Evolutionary conservation across 2,329 filamentous ascomycete genomes (phyloP).

Genomic region (Xylariaceae sp.): DNA sequence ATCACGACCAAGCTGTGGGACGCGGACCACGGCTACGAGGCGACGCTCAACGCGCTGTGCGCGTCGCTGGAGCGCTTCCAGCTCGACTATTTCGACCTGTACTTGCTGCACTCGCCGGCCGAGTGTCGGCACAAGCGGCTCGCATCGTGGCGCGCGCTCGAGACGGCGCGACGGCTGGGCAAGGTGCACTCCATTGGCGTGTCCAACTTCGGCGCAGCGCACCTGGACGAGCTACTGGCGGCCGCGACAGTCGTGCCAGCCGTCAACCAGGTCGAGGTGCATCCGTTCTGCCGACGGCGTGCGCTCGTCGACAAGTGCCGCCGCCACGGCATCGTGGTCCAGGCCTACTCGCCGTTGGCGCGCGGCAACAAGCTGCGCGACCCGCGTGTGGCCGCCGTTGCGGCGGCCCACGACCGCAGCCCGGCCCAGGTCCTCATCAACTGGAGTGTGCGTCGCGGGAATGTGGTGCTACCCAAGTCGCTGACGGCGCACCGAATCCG

Average conservation of each 20-base stretch:
- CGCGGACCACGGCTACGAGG: conserved; percentile 22
- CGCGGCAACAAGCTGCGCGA: conserved; percentile 35
- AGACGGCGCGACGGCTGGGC: conserved; percentile 19
- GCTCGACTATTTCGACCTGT: conserved; percentile 44
- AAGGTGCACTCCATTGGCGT: conserved; percentile 40
- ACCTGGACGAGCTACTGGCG: conserved; percentile 28
- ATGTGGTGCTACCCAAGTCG: conserved; percentile 58
- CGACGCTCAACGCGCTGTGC: conserved; percentile 29
- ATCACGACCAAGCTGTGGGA: conserved; percentile 32
- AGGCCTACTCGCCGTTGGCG: conserved; percentile 9
- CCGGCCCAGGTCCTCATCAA: conserved; percentile 52
- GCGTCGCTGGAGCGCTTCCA: conserved; percentile 37
- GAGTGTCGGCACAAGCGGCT: conserved; percentile 34
- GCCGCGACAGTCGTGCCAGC: conserved; percentile 40
- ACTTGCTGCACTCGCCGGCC: conserved; percentile 43
- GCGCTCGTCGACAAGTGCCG: conserved; percentile 42
- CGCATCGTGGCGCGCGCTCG: conserved; percentile 17
- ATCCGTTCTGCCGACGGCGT: conserved; percentile 49
- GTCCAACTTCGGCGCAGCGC: conserved; percentile 26
- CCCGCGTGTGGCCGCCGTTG: conserved; percentile 43
- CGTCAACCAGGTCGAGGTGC: conserved; percentile 54
- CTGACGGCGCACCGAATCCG: conserved; percentile 50
- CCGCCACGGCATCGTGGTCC: conserved; percentile 27
- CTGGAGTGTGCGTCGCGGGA: conserved; percentile 50
- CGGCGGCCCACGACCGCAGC: conserved; percentile 46